phyloP scores from a whole-genome alignment of 805 yeast species.

The Sporopachydermia lactativora region DNA sequence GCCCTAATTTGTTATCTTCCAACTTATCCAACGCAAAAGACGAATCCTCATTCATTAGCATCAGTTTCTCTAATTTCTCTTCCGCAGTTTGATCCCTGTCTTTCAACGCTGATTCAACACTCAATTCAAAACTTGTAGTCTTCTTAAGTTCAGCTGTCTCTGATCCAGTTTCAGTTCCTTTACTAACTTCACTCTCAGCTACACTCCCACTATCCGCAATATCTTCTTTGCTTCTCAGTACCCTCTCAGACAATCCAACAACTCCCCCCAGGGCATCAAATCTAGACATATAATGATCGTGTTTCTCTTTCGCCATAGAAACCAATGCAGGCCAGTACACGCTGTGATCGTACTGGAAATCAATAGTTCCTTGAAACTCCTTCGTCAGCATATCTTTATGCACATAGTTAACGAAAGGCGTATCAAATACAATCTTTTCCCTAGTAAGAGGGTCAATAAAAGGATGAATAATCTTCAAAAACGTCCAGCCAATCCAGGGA shows the following conservation, averaged over 20 bases:
- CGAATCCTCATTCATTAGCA: not conserved
- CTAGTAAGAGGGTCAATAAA: slow-evolving; percentile 93
- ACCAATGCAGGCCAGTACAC: slow-evolving; percentile 65
- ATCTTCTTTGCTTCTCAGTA: slow-evolving; percentile 40
- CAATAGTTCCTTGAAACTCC: slow-evolving; percentile 74
- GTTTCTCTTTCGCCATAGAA: slow-evolving; percentile 44
- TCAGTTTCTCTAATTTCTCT: not conserved
- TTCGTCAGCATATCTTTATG: slow-evolving; percentile 71
- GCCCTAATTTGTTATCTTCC: not conserved
- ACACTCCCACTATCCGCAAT: not conserved
- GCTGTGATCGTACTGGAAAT: slow-evolving; percentile 71
- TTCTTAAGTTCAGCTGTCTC: not conserved
- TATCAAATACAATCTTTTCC: slow-evolving; percentile 84
- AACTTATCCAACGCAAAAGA: not conserved
- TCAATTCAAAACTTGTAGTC: not conserved
- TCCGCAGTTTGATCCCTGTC: not conserved
- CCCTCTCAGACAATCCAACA: slow-evolving; percentile 74
- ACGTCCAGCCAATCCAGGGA: slow-evolving; percentile 90
- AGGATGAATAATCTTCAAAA: slow-evolving; percentile 81
- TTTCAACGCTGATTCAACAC: not conserved
- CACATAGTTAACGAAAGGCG: slow-evolving; percentile 74
- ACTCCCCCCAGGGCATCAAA: slow-evolving; percentile 43
- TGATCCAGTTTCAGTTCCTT: not conserved
- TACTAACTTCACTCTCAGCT: not conserved
- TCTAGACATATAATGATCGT: slow-evolving; percentile 48